Base-by-base conservation (phyloP, 1,139 yeast species). In the Nadsonia commutata region DNA sequence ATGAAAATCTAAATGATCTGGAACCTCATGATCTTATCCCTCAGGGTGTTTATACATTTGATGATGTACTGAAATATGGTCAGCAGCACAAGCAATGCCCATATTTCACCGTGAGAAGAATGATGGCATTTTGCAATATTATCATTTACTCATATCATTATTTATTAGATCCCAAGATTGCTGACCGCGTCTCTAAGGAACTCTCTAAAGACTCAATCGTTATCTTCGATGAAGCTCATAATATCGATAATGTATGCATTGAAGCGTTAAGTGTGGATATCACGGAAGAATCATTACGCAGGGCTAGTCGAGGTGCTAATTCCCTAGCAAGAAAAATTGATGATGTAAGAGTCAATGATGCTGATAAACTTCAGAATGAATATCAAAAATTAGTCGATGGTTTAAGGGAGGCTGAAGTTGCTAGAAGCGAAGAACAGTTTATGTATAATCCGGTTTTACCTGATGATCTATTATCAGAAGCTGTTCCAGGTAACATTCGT, bases 171-270 rank as follows among this genome's bases (percentile, higher is more conserved):
- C 99, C 99, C 21, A 90, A 93, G 58, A 90, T 90, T 59, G 94
- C 97, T 2, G 97, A 88, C 51, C 68, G 98, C 46, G 98, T 90
- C 20, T 88, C 97, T 3, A 76, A 72, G 51, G 97, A 93, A 56
- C 72, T 90, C 44, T 83, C 95, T 16, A 85, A 88, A 53, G 98
- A 90, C 57, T 75, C 94, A 46, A 90, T 90, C 47, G 83, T 90
- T 49, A 93, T 90, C 41, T 90, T 90, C 58, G 99, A 90, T 65
- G 99, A 90, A 64, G 98, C 98, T 42, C 99, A 90, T 63, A 90
- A 90, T 64, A 90, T 90, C 46, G 98, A 90, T 71, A 90, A 90
- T 68, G 99, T 90, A 46, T 90, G 98, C 66, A 90, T 90, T 48
- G 99, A 90, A 61, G 83, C 98, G 1, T 65, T 90, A 43, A 85